A percentile compares a stretch with the other conserved stretches of the same genome.
Conservation (phyloP, 116 monocot genomes). For the Papilionanthe hybrid region DNA sequence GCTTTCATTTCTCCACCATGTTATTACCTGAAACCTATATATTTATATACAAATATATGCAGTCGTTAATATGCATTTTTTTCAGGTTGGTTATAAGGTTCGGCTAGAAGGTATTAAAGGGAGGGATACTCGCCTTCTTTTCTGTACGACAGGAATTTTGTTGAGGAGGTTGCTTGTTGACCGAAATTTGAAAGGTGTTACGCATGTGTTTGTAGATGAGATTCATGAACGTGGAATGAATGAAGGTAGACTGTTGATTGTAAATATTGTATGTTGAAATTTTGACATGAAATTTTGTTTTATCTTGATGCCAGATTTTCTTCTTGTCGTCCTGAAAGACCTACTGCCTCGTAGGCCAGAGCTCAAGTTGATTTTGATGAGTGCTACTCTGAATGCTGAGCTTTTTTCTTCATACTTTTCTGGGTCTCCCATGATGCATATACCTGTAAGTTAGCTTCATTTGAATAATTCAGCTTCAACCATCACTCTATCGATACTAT, state of each 20-base stretch:
- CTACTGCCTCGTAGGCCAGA: slow-evolving; percentile 92
- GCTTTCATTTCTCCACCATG: neutral
- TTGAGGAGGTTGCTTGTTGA: slow-evolving; percentile 84
- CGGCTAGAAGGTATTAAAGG: slow-evolving; percentile 92
- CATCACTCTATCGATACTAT: neutral
- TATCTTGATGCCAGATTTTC: slow-evolving; percentile 63
- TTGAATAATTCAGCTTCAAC: neutral
- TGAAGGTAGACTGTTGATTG: slow-evolving; percentile 57
- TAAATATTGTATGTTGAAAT: neutral
- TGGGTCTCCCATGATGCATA: slow-evolving; percentile 88
- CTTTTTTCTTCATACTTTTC: slow-evolving; percentile 96
- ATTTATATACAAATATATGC: neutral
- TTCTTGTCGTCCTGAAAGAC: slow-evolving; percentile 90
- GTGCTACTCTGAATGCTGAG: slow-evolving; percentile 98
- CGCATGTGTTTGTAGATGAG: slow-evolving; percentile 98
- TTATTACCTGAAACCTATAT: neutral
- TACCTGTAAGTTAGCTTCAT: slow-evolving; percentile 64
- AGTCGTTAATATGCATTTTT: slow-evolving; percentile 5
- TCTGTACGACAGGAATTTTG: slow-evolving; percentile 94
- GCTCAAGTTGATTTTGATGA: slow-evolving; percentile 84
- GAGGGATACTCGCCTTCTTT: slow-evolving; percentile 83
- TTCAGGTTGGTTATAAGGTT: slow-evolving; percentile 99
- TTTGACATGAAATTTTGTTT: slow-evolving; percentile 2
- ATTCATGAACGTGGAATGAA: slow-evolving; percentile 99
- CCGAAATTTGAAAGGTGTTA: slow-evolving; percentile 85